Evolutionary conservation across 2,329 filamentous ascomycete species (phyloP).

Genomic region (Paracoccidioides brasiliensis): DNA sequence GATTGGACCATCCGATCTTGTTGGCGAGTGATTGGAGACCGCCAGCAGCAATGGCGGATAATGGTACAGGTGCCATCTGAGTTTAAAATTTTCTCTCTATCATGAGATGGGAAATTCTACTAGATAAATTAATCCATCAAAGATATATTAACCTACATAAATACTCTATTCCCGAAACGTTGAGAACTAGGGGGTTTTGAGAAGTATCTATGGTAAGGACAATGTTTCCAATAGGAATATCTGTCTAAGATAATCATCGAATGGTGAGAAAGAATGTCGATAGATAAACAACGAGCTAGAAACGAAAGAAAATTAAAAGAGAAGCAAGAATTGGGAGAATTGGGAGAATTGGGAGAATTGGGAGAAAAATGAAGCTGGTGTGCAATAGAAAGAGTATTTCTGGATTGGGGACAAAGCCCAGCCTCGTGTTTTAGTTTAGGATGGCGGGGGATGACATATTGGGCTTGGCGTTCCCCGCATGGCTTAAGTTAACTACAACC

Average conservation of each 20-base stretch:
- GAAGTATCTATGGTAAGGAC: too few species aligned
- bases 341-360: neutral
- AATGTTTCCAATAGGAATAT: too few species aligned
- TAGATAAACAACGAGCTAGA: neutral
- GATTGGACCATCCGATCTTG: neutral
- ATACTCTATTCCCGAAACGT: too few species aligned
- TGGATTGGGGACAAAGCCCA: neutral
- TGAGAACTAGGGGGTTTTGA: too few species aligned
- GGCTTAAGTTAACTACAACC: neutral
- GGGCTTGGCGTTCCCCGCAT: neutral
- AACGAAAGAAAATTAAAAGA: neutral
- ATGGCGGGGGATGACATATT: conserved; percentile 11
- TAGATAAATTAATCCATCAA: neutral
- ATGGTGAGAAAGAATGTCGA: too few species aligned
- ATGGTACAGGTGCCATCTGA: neutral
- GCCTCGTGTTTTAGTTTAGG: conserved; percentile 5
- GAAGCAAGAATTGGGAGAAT: neutral
- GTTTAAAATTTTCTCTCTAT: neutral
- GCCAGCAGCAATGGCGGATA: neutral
- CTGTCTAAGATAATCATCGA: too few species aligned
- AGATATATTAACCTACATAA: too few species aligned
- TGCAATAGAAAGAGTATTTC: neutral
- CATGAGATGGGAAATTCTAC: neutral
- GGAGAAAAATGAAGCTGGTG: neutral
- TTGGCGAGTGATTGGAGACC: neutral